phyloP scores from a whole-genome alignment of 2,329 filamentous ascomycete genomes.

The Aureobasidium sp. region DNA sequence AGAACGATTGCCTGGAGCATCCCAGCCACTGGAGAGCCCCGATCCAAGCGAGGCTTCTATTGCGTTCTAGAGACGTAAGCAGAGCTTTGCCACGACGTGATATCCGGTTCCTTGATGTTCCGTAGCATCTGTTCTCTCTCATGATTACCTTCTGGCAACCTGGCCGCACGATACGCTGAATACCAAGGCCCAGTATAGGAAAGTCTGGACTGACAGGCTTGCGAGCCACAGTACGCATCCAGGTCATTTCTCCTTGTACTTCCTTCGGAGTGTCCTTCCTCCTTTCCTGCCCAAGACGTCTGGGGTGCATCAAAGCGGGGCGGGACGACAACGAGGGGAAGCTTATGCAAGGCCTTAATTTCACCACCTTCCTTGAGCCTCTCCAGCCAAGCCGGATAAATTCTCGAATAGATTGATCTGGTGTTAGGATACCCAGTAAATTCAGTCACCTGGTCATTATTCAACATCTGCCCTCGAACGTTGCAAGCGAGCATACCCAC shows the following conservation, averaged over 20 bases:
- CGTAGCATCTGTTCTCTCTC: not conserved
- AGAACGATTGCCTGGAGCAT: not conserved
- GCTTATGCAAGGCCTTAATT: constrained; percentile 11
- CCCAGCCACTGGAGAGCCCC: not conserved
- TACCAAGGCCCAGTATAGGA: not conserved
- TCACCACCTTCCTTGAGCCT: not conserved
- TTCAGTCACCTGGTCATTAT: not conserved
- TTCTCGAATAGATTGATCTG: constrained; percentile 8
- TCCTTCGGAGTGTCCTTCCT: not conserved
- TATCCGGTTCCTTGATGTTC: not conserved
- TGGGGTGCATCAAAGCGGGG: not conserved
- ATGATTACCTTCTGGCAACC: not conserved
- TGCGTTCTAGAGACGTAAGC: not conserved
- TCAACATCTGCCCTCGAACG: not conserved
- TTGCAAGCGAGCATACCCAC: constrained; percentile 5
- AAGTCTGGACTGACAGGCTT: not conserved
- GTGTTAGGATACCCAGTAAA: not conserved
- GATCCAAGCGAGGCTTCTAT: not conserved
- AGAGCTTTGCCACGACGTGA: not conserved
- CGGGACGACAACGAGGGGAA: constrained; percentile 8
- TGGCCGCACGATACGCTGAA: not conserved
- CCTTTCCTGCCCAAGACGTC: not conserved
- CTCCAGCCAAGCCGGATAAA: constrained; percentile 2
- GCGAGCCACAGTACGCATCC: not conserved
- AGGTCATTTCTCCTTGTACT: not conserved